phyloP scores from a whole-genome alignment of 2,329 filamentous ascomycete genomes.

The Pyrenophora graminea region DNA sequence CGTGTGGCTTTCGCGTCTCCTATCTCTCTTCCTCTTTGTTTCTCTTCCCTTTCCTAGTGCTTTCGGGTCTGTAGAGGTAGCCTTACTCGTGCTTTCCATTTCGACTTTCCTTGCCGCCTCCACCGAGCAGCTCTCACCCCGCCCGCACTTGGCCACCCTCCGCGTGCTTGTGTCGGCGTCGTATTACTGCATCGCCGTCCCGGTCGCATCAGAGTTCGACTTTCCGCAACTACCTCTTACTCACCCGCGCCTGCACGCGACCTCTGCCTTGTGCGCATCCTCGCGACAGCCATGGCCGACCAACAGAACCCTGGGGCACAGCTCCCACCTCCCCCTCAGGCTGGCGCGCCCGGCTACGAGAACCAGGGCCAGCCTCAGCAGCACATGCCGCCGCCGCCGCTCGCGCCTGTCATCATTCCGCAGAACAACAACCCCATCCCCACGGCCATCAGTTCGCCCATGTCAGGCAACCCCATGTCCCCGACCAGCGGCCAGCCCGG shows the following conservation, averaged over 20 bases:
- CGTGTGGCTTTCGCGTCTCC: slow-evolving; percentile 44
- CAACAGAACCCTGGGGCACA: slow-evolving; percentile 64
- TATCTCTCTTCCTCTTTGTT: slow-evolving; percentile 45
- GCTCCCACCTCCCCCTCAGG: slow-evolving; percentile 71
- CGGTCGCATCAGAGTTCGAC: slow-evolving; percentile 10
- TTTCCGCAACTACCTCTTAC: slow-evolving; percentile 3
- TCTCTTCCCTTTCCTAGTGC: slow-evolving; percentile 45
- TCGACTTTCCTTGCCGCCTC: slow-evolving; percentile 38
- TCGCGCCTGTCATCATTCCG: slow-evolving; percentile 83
- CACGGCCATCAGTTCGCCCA: slow-evolving; percentile 85
- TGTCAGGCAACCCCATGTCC: slow-evolving; percentile 80
- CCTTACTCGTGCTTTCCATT: slow-evolving; percentile 31
- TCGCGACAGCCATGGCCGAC: slow-evolving; percentile 71
- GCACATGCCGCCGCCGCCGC: slow-evolving; percentile 87
- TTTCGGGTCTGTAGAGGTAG: slow-evolving; percentile 35
- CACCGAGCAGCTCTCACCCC: slow-evolving; percentile 25
- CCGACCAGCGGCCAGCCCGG: slow-evolving; percentile 75
- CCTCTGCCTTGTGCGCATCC: slow-evolving; percentile 11
- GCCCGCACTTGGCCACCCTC: slow-evolving; percentile 18
- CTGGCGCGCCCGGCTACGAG: slow-evolving; percentile 77
- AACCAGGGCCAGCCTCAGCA: slow-evolving; percentile 67
- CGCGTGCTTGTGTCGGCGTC: slow-evolving; percentile 17
- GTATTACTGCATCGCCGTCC: slow-evolving; percentile 13
- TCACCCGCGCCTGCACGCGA: slow-evolving; percentile 18
- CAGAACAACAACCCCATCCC: slow-evolving; percentile 96